A percentile compares a stretch with the other conserved stretches of the same genome.
Evolutionary conservation across 1,284 basidiomycete genomes (phyloP).

Genomic region (Heterobasidion occidentale): DNA sequence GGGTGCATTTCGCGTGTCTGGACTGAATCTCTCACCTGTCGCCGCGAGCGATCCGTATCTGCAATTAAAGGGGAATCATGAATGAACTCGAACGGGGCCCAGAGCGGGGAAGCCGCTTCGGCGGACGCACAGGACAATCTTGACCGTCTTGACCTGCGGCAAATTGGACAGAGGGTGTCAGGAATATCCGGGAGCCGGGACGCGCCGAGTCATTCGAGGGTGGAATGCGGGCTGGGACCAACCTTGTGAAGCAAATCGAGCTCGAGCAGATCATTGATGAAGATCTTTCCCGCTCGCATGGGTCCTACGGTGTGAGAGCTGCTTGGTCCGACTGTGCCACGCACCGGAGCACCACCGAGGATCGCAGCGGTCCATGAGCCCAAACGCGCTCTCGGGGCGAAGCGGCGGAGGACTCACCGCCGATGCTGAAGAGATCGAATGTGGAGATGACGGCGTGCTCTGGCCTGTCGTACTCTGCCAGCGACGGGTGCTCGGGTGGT

Average conservation of each 20-base stretch:
- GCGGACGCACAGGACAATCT: slow-evolving; percentile 70
- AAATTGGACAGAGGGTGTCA: background rate
- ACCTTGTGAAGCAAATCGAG: slow-evolving; percentile 69
- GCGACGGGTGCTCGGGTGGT: no score
- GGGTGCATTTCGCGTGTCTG: background rate
- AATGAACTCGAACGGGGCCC: no score
- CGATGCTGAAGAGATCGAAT: slow-evolving; percentile 92
- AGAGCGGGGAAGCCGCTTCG: no score
- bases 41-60: slow-evolving; percentile 76
- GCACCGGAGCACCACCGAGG: background rate
- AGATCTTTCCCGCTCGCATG: slow-evolving; percentile 88
- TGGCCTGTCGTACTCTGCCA: slow-evolving; percentile 20
- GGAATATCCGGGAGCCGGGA: slow-evolving; percentile 1
- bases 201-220: slow-evolving; percentile 5
- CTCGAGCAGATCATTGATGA: slow-evolving; percentile 71
- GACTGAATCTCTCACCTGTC: slow-evolving; percentile 40
- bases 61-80: background rate
- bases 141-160: slow-evolving; percentile 64
- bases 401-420: slow-evolving; percentile 41
- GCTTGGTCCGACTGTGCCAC: slow-evolving; percentile 40
- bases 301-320: slow-evolving; percentile 80
- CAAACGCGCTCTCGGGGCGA: background rate
- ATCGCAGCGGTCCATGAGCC: background rate
- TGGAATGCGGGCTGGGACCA: background rate
- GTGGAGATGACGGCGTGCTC: slow-evolving; percentile 92